Conservation (phyloP, 768 basidiomycete genomes). For the Auricularia auricula-judae region DNA sequence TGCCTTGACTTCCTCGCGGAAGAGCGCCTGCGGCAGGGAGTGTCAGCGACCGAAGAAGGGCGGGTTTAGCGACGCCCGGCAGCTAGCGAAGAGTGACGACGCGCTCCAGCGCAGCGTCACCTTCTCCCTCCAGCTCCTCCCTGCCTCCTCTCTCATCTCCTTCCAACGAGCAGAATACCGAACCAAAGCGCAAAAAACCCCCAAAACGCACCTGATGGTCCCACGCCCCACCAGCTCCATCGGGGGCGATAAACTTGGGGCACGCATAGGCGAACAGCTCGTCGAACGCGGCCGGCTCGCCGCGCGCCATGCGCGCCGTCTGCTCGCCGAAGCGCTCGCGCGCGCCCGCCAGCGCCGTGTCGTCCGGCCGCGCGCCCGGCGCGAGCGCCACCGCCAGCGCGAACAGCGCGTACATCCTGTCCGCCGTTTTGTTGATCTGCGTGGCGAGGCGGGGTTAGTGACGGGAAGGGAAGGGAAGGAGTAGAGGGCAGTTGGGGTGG, state of each 20-base stretch:
- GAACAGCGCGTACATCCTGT: conserved; percentile 94
- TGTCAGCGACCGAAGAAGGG: background rate
- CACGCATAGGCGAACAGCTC: conserved; percentile 92
- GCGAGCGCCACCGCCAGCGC: conserved; percentile 90
- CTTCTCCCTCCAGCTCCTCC: background rate
- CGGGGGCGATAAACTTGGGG: conserved; percentile 79
- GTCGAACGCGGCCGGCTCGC: conserved; percentile 56
- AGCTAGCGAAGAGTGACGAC: background rate
- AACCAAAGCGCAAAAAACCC: background rate
- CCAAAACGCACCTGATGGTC: background rate
- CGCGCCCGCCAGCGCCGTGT: conserved; percentile 86
- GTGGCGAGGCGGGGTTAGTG: background rate
- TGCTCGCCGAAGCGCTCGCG: conserved; percentile 58
- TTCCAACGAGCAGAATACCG: too few species aligned
- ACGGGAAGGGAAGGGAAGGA: background rate
- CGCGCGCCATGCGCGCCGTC: conserved; percentile 46
- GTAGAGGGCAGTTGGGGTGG: background rate
- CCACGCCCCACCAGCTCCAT: background rate
- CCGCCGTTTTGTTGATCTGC: conserved; percentile 94
- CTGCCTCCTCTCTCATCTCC: too few species aligned
- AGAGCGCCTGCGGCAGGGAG: conserved; percentile 32
- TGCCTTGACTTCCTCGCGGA: conserved; percentile 71
- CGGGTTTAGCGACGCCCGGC: too few species aligned
- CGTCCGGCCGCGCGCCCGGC: conserved; percentile 75
- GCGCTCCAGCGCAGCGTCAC: background rate